Evolutionary conservation across 495 filamentous ascomycete species (phyloP), one percentile per base, ranked within the genome.

Genomic region (Penicillium bialowiezense): DNA sequence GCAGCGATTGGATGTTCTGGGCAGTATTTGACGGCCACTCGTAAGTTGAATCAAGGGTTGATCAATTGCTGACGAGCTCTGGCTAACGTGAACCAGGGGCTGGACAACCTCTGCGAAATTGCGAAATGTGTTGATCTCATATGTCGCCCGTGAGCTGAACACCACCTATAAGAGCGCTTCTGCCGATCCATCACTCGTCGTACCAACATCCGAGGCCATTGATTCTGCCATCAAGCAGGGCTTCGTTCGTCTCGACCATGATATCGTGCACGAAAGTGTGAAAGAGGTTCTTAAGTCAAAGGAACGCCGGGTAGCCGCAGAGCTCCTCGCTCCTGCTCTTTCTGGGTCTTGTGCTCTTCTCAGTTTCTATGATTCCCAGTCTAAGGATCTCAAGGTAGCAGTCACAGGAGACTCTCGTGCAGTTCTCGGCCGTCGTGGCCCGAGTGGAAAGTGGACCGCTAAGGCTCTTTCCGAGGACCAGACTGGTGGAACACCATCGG

Each of bases 1-100:
- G 71, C 36, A 90, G 80, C 50, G 93, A 99, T 62, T 99, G 93
- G 93, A 97, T 97, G 90, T 99, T 99, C 65, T 99, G 95, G 95
- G 92, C 90, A 32, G 91, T 99, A 10, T 99, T 96, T 69, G 93
- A 99, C 64, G 93, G 93, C 1, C 93, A 98, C 68, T 87, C 88
- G 90, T 91, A 69, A 64, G 80, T 78, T 15, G 3, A 21, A 5
- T 31, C 5, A 5, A 36, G 19, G 23, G 0, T 21, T 28, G 19
- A 24, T 42, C 9, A 6, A 7, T n/a, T 19, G 35, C 4, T 0
- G 35, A 5, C 18, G 36, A 18, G 7, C 38, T 41, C 58, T 68
- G 26, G 67, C 38, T 26, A 13, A 32, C 29, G 26, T 52, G 13
- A 33, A 38, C n/a, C 54, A 91, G 89, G 21, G 93, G 93, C 57